These are phyloP conservation scores for Cenchrus purpureus DNA, from an alignment of 176 grass and related monocot species.

Conservation along the genomic window DNA sequence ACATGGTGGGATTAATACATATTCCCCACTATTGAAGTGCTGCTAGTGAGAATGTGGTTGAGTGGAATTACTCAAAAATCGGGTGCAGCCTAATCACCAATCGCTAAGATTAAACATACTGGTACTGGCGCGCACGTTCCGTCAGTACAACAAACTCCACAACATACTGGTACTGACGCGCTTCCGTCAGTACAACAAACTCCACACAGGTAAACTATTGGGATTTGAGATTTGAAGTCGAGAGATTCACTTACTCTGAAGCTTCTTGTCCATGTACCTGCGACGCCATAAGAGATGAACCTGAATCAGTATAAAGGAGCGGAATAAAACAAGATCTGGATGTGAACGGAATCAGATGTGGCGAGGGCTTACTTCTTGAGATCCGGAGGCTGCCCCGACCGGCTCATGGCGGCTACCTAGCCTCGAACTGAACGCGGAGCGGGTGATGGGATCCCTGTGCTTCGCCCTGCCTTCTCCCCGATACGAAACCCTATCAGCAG, in stretches of 20 bases:
- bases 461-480: not conserved
- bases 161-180: not conserved
- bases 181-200: too few relatives aligned
- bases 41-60: too few relatives aligned
- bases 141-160: too few relatives aligned
- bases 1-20: too few relatives aligned
- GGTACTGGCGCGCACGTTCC: too few relatives aligned
- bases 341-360: not conserved
- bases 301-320: not conserved
- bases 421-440: not conserved
- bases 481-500: constrained; percentile 36
- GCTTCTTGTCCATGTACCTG: constrained; percentile 99
- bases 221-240: too few relatives aligned
- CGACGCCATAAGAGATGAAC: not conserved
- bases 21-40: too few relatives aligned
- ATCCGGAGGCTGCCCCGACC: constrained; percentile 95
- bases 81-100: not conserved
- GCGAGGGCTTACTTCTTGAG: constrained; percentile 76
- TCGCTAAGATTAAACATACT: not conserved
- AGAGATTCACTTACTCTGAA: constrained; percentile 73
- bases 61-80: not conserved
- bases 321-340: not conserved
- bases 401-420: constrained; percentile 57
- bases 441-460: not conserved
- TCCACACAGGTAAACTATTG: not conserved